phyloP scores from a whole-genome alignment of 768 basidiomycete genomes.

The Pisolithus orientalis region DNA sequence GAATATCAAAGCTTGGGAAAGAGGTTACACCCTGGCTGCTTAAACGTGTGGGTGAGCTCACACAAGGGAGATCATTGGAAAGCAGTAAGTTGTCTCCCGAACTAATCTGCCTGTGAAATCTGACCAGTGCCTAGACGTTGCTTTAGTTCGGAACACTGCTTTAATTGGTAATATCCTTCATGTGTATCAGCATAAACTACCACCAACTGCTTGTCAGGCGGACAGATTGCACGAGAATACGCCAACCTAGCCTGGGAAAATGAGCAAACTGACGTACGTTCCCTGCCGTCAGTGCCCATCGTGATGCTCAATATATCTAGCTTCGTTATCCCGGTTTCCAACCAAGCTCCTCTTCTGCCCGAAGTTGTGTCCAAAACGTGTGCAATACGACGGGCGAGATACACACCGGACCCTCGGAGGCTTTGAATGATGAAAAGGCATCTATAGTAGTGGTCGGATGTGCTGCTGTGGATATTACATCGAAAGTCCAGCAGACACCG shows the following conservation, averaged over 20 bases:
- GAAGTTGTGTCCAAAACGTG: not conserved
- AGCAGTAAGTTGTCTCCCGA: constrained; percentile 45
- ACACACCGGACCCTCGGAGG: not conserved
- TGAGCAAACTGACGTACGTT: constrained; percentile 7
- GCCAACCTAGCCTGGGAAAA: constrained; percentile 39
- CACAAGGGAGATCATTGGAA: constrained; percentile 63
- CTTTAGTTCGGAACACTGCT: constrained; percentile 85
- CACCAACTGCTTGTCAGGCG: constrained; percentile 39
- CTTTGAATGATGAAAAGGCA: constrained; percentile 22
- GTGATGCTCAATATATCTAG: constrained; percentile 7
- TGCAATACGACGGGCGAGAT: not conserved
- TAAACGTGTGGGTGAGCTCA: constrained; percentile 74
- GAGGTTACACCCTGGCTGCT: constrained; percentile 95
- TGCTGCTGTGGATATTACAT: constrained; percentile 85
- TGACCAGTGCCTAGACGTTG: constrained; percentile 54
- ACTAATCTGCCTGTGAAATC: not conserved
- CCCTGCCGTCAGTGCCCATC: not conserved
- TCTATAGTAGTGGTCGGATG: constrained; percentile 74
- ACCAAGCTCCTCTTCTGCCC: not conserved
- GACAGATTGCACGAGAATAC: constrained; percentile 74
- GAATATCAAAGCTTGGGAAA: constrained; percentile 76
- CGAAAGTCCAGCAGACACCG: constrained; percentile 34
- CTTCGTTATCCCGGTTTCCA: constrained; percentile 3
- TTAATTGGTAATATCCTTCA: constrained; percentile 51
- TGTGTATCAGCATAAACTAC: not conserved